Evolutionary conservation across 2,329 filamentous ascomycete species (phyloP).

Genomic region (Bipolaris cookei): DNA sequence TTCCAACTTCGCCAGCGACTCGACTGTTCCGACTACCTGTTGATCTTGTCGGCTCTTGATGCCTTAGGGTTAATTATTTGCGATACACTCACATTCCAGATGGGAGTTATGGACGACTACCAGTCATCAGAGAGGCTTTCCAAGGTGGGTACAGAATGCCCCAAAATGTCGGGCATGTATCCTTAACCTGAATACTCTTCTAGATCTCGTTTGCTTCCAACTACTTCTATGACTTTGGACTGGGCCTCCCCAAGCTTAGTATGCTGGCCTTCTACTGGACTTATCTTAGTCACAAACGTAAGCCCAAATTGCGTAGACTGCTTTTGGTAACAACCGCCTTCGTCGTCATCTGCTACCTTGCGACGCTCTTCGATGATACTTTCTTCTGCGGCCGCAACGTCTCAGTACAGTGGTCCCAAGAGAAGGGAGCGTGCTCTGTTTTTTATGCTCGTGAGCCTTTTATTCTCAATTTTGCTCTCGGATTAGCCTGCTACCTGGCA

Average conservation of each 20-base stretch:
- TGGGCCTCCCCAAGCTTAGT: slow-evolving; percentile 32
- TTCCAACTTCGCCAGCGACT: slow-evolving; percentile 16
- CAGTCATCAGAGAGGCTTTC: slow-evolving; percentile 24
- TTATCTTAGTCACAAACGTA: slow-evolving; percentile 22
- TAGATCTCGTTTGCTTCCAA: slow-evolving; percentile 32
- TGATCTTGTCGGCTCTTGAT: slow-evolving; percentile 21
- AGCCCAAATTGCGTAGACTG: slow-evolving; percentile 27
- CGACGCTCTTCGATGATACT: slow-evolving; percentile 30
- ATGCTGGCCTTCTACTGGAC: slow-evolving; percentile 34
- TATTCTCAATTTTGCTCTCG: slow-evolving; percentile 32
- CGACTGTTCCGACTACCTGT: slow-evolving; percentile 22
- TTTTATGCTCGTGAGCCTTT: slow-evolving; percentile 33
- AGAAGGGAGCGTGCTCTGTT: slow-evolving; percentile 28
- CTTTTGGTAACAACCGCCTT: slow-evolving; percentile 25
- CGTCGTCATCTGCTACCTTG: slow-evolving; percentile 25
- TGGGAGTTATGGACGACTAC: slow-evolving; percentile 26
- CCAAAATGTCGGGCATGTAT: too few relatives aligned
- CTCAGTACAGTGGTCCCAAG: slow-evolving; percentile 29
- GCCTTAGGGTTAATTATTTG: slow-evolving; percentile 24
- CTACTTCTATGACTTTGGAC: slow-evolving; percentile 33
- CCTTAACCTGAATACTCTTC: too few relatives aligned
- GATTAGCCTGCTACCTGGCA: slow-evolving; percentile 28
- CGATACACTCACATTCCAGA: slow-evolving; percentile 18
- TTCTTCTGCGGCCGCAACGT: slow-evolving; percentile 29
- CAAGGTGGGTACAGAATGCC: slow-evolving; percentile 22